phyloP scores from a whole-genome alignment of 257 asterid species.

The Solanum okadae region DNA sequence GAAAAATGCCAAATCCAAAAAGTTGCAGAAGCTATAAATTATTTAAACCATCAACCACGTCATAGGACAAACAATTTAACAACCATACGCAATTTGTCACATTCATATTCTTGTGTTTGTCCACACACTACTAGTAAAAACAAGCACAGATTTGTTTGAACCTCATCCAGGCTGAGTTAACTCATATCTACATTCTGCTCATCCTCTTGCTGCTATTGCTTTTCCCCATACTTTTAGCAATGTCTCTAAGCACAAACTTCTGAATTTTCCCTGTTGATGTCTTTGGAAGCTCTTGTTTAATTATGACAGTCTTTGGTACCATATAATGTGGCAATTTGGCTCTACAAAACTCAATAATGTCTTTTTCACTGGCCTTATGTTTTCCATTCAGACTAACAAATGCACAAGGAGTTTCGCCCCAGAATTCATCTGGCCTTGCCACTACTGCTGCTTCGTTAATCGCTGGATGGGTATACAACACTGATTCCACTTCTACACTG shows the following conservation, averaged over 20 bases:
- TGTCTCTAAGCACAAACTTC: conserved; percentile 54
- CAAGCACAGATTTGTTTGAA: background rate
- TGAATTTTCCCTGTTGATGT: conserved; percentile 77
- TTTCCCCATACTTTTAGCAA: conserved; percentile 38
- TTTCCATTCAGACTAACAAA: conserved; percentile 50
- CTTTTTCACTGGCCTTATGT: conserved; percentile 39
- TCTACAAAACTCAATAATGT: conserved; percentile 39
- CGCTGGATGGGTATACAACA: conserved; percentile 55
- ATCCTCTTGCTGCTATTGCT: background rate
- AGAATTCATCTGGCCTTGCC: conserved; percentile 65
- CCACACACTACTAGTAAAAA: background rate
- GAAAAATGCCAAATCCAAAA: no score
- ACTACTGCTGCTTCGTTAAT: conserved; percentile 85
- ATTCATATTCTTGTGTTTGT: no score
- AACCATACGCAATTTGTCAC: no score
- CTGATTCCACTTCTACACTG: conserved; percentile 80
- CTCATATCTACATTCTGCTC: conserved; percentile 23
- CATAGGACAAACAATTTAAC: no score
- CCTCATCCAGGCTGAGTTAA: background rate
- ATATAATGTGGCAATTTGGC: conserved; percentile 46
- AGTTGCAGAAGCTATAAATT: no score
- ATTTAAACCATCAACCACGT: no score
- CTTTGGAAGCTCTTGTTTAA: conserved; percentile 60
- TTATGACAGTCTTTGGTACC: conserved; percentile 65
- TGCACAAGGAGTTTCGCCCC: conserved; percentile 90